These are phyloP conservation scores for Ustilago esculenta DNA, from an alignment of 1,284 basidiomycete species.

Conservation along the genomic window DNA sequence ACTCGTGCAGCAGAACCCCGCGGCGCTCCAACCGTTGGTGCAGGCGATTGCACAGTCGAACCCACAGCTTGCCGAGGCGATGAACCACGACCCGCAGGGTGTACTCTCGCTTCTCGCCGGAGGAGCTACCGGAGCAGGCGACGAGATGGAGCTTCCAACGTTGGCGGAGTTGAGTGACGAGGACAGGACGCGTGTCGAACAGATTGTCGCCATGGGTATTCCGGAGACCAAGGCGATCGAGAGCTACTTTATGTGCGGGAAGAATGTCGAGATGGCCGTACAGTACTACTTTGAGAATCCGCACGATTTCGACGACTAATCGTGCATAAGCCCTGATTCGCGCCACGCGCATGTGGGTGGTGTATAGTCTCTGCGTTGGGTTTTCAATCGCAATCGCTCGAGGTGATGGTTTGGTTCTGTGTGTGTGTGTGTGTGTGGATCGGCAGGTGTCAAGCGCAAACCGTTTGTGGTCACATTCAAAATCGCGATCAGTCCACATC, in stretches of 20 bases:
- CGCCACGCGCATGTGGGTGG: no score
- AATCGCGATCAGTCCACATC: no score
- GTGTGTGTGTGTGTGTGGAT: no score
- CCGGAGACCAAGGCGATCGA: conserved; percentile 64
- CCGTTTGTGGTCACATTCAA: no score
- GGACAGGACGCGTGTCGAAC: conserved; percentile 57
- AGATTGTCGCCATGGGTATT: conserved; percentile 65
- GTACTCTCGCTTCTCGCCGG: conserved; percentile 61
- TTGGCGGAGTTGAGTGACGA: conserved; percentile 56
- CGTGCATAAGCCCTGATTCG: no score
- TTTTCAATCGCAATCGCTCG: no score
- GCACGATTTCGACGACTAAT: conserved; percentile 54
- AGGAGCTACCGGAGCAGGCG: conserved; percentile 48
- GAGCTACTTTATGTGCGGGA: conserved; percentile 64
- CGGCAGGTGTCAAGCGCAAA: no score
- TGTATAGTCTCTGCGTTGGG: no score
- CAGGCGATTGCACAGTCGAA: conserved; percentile 66
- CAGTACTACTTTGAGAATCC: conserved; percentile 66
- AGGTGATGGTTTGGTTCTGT: no score
- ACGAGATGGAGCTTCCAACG: conserved; percentile 56
- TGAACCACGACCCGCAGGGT: conserved; percentile 62
- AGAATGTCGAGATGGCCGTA: conserved; percentile 66
- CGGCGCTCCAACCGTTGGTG: conserved; percentile 63
- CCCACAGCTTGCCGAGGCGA: conserved; percentile 63
- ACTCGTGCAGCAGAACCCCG: conserved; percentile 63